Percentiles rank a stretch among this genome's conserved stretches.
phyloP scores from a whole-genome alignment of 352 stramenopile species.

The Blastocystis sp. region DNA sequence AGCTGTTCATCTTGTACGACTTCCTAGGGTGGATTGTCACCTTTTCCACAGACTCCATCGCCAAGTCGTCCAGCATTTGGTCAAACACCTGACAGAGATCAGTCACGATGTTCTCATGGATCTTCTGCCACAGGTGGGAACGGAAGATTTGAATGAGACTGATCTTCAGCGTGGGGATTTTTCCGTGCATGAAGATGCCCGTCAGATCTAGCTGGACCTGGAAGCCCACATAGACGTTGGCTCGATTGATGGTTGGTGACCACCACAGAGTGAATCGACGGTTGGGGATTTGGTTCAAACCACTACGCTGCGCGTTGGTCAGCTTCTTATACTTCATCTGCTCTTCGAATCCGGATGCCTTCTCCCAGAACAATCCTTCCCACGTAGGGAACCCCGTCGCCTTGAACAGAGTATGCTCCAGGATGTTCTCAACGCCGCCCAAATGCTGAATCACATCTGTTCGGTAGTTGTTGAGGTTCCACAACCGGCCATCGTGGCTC shows the following conservation, averaged over 20 bases:
- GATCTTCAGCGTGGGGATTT: conserved; percentile 99
- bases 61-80: conserved; percentile 94
- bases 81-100: conserved; percentile 90
- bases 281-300: conserved; percentile 99
- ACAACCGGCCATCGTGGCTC: conserved; percentile 97
- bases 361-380: conserved; percentile 99
- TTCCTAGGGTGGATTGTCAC: conserved; percentile 99
- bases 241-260: conserved; percentile 98
- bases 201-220: conserved; percentile 99
- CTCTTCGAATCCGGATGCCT: conserved; percentile 85
- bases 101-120: conserved; percentile 85
- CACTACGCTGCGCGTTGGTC: conserved; percentile 95
- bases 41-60: conserved; percentile 99
- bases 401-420: conserved; percentile 99
- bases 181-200: conserved; percentile 99
- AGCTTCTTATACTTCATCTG: conserved; percentile 99
- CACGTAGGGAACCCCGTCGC: conserved; percentile 99
- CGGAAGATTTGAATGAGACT: conserved; percentile 89
- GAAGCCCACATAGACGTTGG: conserved; percentile 99
- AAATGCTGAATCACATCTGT: conserved; percentile 99
- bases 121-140: conserved; percentile 99
- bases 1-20: conserved; percentile 99
- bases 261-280: conserved; percentile 99
- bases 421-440: conserved; percentile 96
- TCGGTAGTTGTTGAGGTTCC: conserved; percentile 99